These are phyloP conservation scores for Leccinum sublutescens DNA, from an alignment of 768 basidiomycete species.

Conservation along the genomic window DNA sequence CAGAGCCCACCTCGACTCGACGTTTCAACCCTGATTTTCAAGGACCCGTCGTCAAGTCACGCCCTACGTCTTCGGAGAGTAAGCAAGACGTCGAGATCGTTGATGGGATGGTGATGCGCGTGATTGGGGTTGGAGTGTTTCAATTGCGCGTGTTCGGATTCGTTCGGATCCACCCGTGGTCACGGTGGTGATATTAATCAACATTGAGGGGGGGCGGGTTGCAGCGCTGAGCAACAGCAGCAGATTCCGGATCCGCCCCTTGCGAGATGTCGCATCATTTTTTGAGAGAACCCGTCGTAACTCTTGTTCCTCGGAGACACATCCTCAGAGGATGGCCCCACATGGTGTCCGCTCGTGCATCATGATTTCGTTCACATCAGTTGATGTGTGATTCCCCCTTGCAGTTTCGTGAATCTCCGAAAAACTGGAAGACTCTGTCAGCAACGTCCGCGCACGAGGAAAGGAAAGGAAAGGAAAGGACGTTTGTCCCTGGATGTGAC, in stretches of 20 bases:
- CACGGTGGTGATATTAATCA: background rate
- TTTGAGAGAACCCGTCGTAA: slow-evolving; percentile 1
- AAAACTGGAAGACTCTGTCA: slow-evolving; percentile 1
- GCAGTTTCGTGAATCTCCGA: slow-evolving; percentile 7
- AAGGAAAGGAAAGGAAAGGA: slow-evolving; percentile 9
- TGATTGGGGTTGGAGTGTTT: slow-evolving; percentile 14
- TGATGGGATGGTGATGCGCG: background rate
- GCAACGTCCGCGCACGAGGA: background rate
- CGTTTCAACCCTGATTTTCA: background rate
- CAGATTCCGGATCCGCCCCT: background rate
- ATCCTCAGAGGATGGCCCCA: background rate
- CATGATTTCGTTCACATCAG: slow-evolving; percentile 5
- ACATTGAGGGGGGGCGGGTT: background rate
- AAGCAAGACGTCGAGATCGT: background rate
- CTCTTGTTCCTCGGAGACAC: slow-evolving; percentile 18
- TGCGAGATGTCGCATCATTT: background rate
- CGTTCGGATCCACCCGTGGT: background rate
- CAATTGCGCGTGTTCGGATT: slow-evolving; percentile 13
- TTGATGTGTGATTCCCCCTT: background rate
- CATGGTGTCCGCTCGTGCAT: background rate
- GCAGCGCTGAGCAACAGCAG: background rate
- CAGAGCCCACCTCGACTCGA: background rate
- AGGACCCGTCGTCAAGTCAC: background rate
- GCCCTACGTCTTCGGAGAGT: slow-evolving; percentile 7
- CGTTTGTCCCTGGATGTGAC: slow-evolving; percentile 6